Base-by-base conservation (phyloP, 805 yeast genomes). In the Tetrapisispora pingtungensis region DNA sequence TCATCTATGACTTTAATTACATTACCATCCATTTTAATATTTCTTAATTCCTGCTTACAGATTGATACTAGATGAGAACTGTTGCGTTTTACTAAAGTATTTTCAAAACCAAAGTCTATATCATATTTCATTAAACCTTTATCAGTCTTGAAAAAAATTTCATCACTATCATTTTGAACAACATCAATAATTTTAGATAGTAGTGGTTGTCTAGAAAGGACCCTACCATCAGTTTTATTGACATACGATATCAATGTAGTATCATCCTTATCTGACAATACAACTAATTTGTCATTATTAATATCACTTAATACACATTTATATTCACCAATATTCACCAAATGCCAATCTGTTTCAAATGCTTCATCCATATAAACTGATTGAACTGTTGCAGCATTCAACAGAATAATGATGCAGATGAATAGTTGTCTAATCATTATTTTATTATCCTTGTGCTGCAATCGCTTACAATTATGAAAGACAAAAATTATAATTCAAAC, bases 311-410 rank as follows among this genome's bases (percentile, higher is more conserved):
- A 20, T n/a, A 57, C 53, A 45, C 62, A 54, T 17, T 52, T 43
- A 38, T 72, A 63, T 7, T 55, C 51, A 0, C 81, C 81, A 26
- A 74, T 58, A 41, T 68, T 70, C 27, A 64, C 65, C 8, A 68
- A 57, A 38, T 75, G 71, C 81, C 81, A 78, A 51, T 80, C 85
- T 30, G 65, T 65, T 15, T 60, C 59, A 54, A 72, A 75, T 0
- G 80, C 78, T 47, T 77, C 80, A 43, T 77, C 81, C 22, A 69
- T 61, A 50, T 61, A 68, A 4, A 70, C 61, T 0, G 69, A 69
- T 50, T 38, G 51, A 15, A 49, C 58, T 8, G 41, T 27, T 15
- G 7, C 15, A 13, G 26, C 26, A n/a, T 35, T 28, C 15, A 33
- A 20, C 5, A 41, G 18, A 5, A 20, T 14, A 19, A 19, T 12